A percentile compares a stretch with the other conserved stretches of the same genome.
These are phyloP conservation scores for Quercus bicolor DNA, from an alignment of 306 rosid species.

Conservation along the genomic window DNA sequence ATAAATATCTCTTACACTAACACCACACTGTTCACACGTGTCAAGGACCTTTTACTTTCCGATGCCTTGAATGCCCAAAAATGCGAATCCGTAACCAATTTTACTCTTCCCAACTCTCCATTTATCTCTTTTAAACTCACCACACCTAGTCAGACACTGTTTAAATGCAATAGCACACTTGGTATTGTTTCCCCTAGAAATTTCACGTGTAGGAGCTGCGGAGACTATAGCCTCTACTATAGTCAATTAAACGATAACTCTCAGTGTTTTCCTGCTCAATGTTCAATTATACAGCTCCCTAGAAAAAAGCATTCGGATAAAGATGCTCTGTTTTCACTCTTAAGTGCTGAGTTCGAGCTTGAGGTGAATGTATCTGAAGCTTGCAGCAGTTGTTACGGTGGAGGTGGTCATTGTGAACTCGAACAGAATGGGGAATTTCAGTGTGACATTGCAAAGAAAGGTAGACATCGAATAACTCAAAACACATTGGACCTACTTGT, in stretches of 20 bases:
- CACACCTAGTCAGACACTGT: background rate
- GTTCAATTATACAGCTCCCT: slow-evolving; percentile 17
- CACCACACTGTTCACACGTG: too few relatives aligned
- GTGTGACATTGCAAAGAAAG: too few relatives aligned
- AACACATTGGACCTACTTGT: too few relatives aligned
- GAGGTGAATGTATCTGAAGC: slow-evolving; percentile 7
- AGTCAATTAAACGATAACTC: background rate
- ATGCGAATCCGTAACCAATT: background rate
- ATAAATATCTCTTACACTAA: background rate
- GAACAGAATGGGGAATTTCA: too few relatives aligned
- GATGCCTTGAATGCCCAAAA: too few relatives aligned
- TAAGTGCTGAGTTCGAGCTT: slow-evolving; percentile 13
- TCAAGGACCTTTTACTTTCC: too few relatives aligned
- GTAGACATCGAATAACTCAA: too few relatives aligned
- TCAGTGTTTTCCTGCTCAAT: background rate
- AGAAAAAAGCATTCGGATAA: background rate
- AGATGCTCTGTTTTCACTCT: background rate
- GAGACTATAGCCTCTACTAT: slow-evolving; percentile 16
- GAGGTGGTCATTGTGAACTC: too few relatives aligned
- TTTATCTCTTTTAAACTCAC: slow-evolving; percentile 13
- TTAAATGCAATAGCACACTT: slow-evolving; percentile 3
- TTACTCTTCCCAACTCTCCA: background rate
- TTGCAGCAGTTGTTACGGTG: slow-evolving; percentile 14
- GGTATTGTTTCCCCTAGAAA: background rate
- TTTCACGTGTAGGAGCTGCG: background rate